These are phyloP conservation scores for Gossypium davidsonii DNA, from an alignment of 441 rosid species.

Conservation along the genomic window DNA sequence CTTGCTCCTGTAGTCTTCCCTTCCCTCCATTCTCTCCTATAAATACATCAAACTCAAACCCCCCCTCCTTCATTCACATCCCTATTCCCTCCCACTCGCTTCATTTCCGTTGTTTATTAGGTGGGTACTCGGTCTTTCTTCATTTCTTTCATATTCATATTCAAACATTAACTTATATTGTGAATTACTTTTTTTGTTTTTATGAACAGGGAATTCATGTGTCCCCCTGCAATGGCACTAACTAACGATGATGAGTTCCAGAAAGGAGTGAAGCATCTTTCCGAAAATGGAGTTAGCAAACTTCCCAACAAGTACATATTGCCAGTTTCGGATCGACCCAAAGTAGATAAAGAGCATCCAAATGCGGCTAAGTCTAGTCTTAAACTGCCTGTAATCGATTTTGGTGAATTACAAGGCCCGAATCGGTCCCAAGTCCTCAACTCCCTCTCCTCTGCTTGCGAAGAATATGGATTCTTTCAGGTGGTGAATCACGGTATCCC, in stretches of 20 bases:
- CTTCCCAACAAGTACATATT: slow-evolving; percentile 56
- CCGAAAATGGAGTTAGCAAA: slow-evolving; percentile 43
- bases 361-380: slow-evolving; percentile 25
- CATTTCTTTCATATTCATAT: not conserved
- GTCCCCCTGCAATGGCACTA: slow-evolving; percentile 40
- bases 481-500: slow-evolving; percentile 71
- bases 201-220: slow-evolving; percentile 22
- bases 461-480: slow-evolving; percentile 73
- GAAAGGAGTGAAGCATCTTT: slow-evolving; percentile 64
- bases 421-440: slow-evolving; percentile 40
- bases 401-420: slow-evolving; percentile 47
- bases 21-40: not conserved
- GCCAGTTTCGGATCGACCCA: slow-evolving; percentile 53
- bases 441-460: slow-evolving; percentile 53
- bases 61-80: not conserved
- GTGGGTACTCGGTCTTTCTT: not conserved
- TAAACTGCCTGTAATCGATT: slow-evolving; percentile 63
- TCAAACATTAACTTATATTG: not conserved
- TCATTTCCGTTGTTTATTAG: not conserved
- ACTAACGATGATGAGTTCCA: slow-evolving; percentile 29
- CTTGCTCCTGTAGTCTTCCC: not conserved
- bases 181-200: not conserved
- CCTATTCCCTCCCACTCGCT: not conserved
- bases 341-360: not conserved
- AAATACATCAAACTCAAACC: not conserved